A percentile compares a stretch with the other conserved stretches of the same genome.
Conservation (phyloP, 305 asterid species). For the Stenogyne calaminthoides region DNA sequence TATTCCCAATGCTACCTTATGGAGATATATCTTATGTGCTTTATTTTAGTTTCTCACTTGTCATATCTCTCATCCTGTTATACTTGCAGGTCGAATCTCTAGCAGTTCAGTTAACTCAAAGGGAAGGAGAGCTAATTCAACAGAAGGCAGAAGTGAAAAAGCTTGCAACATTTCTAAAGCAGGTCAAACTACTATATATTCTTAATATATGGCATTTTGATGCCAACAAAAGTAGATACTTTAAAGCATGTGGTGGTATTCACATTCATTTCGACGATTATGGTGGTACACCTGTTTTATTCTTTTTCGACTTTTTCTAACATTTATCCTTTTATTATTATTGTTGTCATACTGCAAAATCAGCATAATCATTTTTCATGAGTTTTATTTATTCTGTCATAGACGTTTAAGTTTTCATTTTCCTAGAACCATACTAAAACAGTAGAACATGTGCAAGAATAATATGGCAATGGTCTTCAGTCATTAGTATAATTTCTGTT, state of each 20-base stretch:
- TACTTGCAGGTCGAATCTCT: slow-evolving; percentile 80
- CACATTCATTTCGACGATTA: no score
- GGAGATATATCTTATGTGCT: slow-evolving; percentile 3
- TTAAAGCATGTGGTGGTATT: no score
- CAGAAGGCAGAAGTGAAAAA: slow-evolving; percentile 96
- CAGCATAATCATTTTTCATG: not conserved
- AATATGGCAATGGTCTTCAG: not conserved
- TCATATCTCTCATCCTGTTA: slow-evolving; percentile 11
- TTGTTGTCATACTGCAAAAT: not conserved
- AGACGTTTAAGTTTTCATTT: not conserved
- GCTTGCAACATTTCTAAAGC: slow-evolving; percentile 87
- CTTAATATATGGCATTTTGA: not conserved
- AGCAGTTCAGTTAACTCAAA: slow-evolving; percentile 85
- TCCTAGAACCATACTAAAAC: not conserved
- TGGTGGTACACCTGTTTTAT: no score
- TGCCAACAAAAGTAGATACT: no score
- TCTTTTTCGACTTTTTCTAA: not conserved
- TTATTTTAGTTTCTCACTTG: slow-evolving; percentile 13
- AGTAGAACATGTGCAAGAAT: not conserved
- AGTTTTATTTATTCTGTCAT: not conserved
- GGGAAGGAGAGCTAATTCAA: slow-evolving; percentile 94
- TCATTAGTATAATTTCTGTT: not conserved
- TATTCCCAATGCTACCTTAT: not conserved
- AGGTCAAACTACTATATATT: slow-evolving; percentile 48
- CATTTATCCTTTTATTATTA: not conserved